Evolutionary conservation across 2,329 filamentous ascomycete genomes (phyloP).

Genomic region (Fusarium illudens): DNA sequence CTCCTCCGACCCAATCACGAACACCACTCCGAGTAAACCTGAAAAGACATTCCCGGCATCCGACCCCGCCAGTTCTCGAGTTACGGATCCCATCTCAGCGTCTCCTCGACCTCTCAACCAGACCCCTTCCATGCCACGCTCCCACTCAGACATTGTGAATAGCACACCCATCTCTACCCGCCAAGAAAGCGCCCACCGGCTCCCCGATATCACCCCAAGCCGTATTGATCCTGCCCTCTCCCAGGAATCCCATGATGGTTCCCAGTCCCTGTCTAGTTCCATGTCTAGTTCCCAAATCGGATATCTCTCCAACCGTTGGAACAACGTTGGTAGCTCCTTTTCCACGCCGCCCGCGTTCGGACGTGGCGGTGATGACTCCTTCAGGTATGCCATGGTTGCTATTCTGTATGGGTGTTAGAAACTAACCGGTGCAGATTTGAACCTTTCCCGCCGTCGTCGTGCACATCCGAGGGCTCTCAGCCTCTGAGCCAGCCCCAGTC

Average conservation of each 20-base stretch:
- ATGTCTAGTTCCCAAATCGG: conserved; percentile 55
- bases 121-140: conserved; percentile 41
- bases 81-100: conserved; percentile 35
- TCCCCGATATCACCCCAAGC: conserved; percentile 38
- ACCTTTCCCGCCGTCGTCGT: conserved; percentile 54
- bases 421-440: conserved; percentile 49
- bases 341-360: conserved; percentile 57
- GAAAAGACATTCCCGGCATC: conserved; percentile 42
- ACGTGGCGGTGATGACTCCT: conserved; percentile 53
- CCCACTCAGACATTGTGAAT: conserved; percentile 37
- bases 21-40: conserved; percentile 38
- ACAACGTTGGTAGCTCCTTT: conserved; percentile 58
- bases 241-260: conserved; percentile 41
- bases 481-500: conserved; percentile 47
- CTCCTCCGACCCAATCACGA: conserved; percentile 55
- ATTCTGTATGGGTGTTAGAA: neutral
- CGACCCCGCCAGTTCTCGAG: conserved; percentile 40
- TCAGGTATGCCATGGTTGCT: conserved; percentile 51
- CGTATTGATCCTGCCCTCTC: conserved; percentile 41
- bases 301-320: conserved; percentile 67
- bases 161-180: conserved; percentile 39
- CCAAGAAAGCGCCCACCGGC: conserved; percentile 29
- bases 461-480: conserved; percentile 53
- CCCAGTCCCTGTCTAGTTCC: conserved; percentile 48
- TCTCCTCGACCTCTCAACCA: conserved; percentile 38